These are phyloP conservation scores for Xylaria palmicola DNA, from an alignment of 495 filamentous ascomycete species.

Conservation along the genomic window DNA sequence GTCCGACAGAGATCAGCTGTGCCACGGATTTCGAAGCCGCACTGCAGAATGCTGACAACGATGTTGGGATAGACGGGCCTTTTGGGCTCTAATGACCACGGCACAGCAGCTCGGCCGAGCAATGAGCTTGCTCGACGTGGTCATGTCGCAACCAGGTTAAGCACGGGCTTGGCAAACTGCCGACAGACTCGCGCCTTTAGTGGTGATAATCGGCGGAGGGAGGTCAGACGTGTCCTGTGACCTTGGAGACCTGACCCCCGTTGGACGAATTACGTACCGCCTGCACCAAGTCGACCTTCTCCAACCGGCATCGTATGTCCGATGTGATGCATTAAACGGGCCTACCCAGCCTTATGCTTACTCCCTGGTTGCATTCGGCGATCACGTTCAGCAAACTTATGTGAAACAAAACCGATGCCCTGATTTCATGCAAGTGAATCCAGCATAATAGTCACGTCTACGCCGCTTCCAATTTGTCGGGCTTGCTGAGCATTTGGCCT, in stretches of 20 bases:
- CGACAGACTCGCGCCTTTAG: not conserved
- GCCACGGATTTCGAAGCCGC: no score
- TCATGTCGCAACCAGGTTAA: not conserved
- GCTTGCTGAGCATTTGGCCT: not conserved
- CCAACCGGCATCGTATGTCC: not conserved
- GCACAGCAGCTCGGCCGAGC: not conserved
- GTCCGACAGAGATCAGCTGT: no score
- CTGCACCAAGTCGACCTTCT: slow-evolving; percentile 4
- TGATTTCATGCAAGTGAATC: not conserved
- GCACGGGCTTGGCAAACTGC: not conserved
- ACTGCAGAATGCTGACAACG: no score
- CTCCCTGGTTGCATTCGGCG: not conserved
- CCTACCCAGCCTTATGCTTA: not conserved
- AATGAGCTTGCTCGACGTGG: not conserved
- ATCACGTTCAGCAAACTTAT: slow-evolving; percentile 2
- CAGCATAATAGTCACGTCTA: not conserved
- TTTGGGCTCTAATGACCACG: no score
- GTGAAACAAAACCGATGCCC: not conserved
- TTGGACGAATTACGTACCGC: not conserved
- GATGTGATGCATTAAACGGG: not conserved
- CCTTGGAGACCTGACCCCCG: not conserved
- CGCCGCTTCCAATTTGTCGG: not conserved
- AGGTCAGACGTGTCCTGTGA: not conserved
- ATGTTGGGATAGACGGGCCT: no score
- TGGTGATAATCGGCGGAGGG: not conserved